Evolutionary conservation across 1,284 basidiomycete genomes (phyloP), one percentile per base, ranked within the genome.

Genomic region (Rhizoctonia solani): DNA sequence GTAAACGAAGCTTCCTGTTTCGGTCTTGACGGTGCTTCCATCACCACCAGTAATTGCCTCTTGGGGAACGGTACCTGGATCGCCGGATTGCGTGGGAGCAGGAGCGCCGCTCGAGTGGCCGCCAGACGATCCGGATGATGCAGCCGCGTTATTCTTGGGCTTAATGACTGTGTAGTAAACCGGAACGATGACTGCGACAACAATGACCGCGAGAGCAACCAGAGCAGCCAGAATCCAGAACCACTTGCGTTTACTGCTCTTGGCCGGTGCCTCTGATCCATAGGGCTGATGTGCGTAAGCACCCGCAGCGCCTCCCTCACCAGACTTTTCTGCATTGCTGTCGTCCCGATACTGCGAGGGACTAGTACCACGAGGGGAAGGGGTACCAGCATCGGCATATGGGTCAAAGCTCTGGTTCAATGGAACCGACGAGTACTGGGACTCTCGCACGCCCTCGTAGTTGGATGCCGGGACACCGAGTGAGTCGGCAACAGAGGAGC

Each of bases 1-100:
- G 77, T 93, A 94, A 1, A 80, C 86, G 75, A 88, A 88, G 1
- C 81, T 88, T 47, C 87, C 88, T 72, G 89, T 84, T 0, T 86
- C 87, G 73, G 83, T 81, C 4, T 80, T 85, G 37, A 92, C 80
- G 11, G 76, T 78, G 55, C 85, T 87, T 21, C 90, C 91, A 75
- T 90, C 84, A 27, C 84, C 84, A 67, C 92, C 92, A 2, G 83
- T 85, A 11, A 54, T 47, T 23, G 32, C 47, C 87, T 25, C 21
- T 19, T 63, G 58, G 27, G 58, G 58, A 14, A 63, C 47, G 5
- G 58, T 63, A 8, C 58, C 58, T 4, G 58, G 58, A 47, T 68
- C 37, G 11, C 52, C 55, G 21, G 53, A 44, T 46, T 67, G 37
- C 21, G 59, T 58, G 30, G 47, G 41, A 29, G 27, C 21, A 11